Percentiles rank a stretch among this genome's conserved stretches.
Evolutionary conservation across 176 grass and related monocot species (phyloP).

Genomic region (Carex littledalei): DNA sequence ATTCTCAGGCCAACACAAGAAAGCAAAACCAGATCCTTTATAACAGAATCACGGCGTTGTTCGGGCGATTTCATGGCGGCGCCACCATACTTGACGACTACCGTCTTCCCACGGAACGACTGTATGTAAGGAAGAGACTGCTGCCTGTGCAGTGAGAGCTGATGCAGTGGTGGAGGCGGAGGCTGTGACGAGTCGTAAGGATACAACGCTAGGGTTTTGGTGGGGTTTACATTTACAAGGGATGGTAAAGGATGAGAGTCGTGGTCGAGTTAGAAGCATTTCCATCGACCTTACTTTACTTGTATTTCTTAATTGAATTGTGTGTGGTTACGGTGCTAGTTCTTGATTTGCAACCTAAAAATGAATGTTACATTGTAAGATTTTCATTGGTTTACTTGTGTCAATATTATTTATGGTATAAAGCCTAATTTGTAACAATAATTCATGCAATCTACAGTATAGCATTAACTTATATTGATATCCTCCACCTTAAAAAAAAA

Average conservation of each 20-base stretch:
- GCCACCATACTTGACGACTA: slow-evolving; percentile 84
- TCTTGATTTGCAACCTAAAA: too few relatives aligned
- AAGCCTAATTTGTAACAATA: too few relatives aligned
- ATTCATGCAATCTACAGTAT: too few relatives aligned
- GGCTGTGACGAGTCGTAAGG: neutral
- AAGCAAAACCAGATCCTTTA: slow-evolving; percentile 70
- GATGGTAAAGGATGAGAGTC: neutral
- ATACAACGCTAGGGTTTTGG: slow-evolving; percentile 1
- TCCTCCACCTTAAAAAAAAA: too few relatives aligned
- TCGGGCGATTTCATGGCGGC: slow-evolving; percentile 67
- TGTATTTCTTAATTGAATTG: too few relatives aligned
- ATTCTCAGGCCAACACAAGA: slow-evolving; percentile 68
- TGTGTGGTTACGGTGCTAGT: too few relatives aligned
- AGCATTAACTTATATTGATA: too few relatives aligned
- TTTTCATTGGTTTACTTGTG: too few relatives aligned
- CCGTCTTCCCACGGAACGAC: slow-evolving; percentile 72
- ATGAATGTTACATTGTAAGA: too few relatives aligned
- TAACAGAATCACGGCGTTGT: slow-evolving; percentile 53
- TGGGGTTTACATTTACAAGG: neutral
- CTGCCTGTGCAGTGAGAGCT: neutral
- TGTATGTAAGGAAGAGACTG: slow-evolving; percentile 82
- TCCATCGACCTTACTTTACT: neutral
- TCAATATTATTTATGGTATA: too few relatives aligned
- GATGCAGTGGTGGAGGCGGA: neutral
- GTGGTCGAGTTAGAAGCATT: neutral